phyloP scores from a whole-genome alignment of 108 stramenopile species.

The Schizochytrium sp. region DNA sequence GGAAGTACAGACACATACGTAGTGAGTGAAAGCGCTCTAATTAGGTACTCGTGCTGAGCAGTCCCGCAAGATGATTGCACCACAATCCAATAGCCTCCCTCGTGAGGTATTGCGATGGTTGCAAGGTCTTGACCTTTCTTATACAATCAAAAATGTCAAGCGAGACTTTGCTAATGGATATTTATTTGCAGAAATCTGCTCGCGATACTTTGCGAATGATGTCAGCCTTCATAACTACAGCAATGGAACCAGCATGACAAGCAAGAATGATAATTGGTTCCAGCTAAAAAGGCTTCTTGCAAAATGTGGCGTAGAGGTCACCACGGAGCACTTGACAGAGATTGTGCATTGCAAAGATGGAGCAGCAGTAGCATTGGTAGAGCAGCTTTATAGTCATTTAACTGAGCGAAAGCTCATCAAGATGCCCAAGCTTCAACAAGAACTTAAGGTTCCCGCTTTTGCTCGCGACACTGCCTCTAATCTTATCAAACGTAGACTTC shows the following conservation, averaged over 20 bases:
- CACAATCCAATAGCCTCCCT: slow-evolving; percentile 61
- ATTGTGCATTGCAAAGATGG: slow-evolving; percentile 32
- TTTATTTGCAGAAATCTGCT: slow-evolving; percentile 78
- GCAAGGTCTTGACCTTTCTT: slow-evolving; percentile 77
- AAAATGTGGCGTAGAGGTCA: not conserved
- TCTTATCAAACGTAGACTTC: slow-evolving; percentile 32
- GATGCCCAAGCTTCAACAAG: not conserved
- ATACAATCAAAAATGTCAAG: slow-evolving; percentile 77
- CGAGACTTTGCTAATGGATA: slow-evolving; percentile 79
- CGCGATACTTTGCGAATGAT: slow-evolving; percentile 75
- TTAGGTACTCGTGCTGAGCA: too few species aligned
- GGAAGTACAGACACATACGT: too few species aligned
- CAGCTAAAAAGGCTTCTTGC: slow-evolving; percentile 70
- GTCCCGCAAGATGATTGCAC: not conserved
- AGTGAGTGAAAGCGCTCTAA: too few species aligned
- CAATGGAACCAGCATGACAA: slow-evolving; percentile 69
- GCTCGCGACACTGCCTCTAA: slow-evolving; percentile 36
- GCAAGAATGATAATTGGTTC: slow-evolving; percentile 77
- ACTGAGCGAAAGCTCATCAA: not conserved
- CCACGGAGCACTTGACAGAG: slow-evolving; percentile 4
- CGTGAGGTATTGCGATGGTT: slow-evolving; percentile 78
- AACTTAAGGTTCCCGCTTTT: slow-evolving; percentile 13
- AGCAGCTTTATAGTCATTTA: not conserved
- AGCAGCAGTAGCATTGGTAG: not conserved
- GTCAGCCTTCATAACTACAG: slow-evolving; percentile 75